Evolutionary conservation across 2,329 filamentous ascomycete genomes (phyloP), one percentile per base, ranked within the genome.

Genomic region (Rhynchosporium graminicola): DNA sequence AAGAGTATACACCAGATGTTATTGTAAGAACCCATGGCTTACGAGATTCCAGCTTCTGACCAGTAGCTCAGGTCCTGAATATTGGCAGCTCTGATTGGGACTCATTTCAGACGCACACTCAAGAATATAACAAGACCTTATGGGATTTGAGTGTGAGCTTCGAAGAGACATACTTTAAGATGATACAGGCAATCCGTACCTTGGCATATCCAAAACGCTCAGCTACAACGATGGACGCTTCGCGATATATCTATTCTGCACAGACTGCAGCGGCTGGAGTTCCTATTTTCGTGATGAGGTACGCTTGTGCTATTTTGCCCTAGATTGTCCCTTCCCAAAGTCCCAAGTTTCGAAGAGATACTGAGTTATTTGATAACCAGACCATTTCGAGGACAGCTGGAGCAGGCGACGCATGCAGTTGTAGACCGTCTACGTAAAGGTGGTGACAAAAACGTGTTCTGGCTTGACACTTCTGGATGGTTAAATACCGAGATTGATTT

Each of bases 401-500:
- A 74, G 59, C 69, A 72, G 57, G 68, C 71, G 43, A 75, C 76
- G 8, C 71, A 71, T 52, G 70, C 71, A 15, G 72, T 75, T 3
- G 74, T 75, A 13, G 67, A 73, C 47, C 68, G 70, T 28, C 63
- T 77, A 46, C 70, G 72, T 43, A 68, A 64, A 15, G 70, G 76
- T 7, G 76, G 76, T 4, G 76, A 77, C 60, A 72, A 67, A 29
- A 67, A 69, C 2, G 69, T 76, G 2, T 76, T 74, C 60, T 76
- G 76, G 75, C 71, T 78, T 33, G 76, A 77, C 62, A 78, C 76
- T 6, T 74, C 74, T 4, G 75, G 75, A 12, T 77, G 76, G 75
- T 67, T 77, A 8, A 69, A 76, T 36, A 68, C 68, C 12, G 66
- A 70, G 42, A 47, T 67, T 13, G 61, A 69, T 40, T 65, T 68